These are phyloP conservation scores for Scutellaria baicalensis DNA, from an alignment of 257 asterid species.

Conservation along the genomic window DNA sequence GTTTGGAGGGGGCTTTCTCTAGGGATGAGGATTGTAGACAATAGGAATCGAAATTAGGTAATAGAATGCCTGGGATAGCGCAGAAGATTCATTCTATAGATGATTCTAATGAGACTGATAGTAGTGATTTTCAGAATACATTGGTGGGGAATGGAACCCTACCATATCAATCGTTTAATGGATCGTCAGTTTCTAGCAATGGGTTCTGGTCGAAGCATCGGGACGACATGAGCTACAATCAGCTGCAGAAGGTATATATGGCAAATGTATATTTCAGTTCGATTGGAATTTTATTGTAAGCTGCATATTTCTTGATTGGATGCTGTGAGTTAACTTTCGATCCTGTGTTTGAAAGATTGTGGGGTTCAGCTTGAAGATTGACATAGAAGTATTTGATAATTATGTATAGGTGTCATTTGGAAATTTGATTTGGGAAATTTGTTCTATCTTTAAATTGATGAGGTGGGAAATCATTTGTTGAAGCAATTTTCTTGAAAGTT, in stretches of 20 bases:
- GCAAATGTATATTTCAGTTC: not conserved
- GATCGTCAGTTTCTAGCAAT: constrained; percentile 38
- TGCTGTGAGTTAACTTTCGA: too few relatives aligned
- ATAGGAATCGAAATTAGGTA: constrained; percentile 26
- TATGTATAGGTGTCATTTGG: too few relatives aligned
- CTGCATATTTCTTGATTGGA: too few relatives aligned
- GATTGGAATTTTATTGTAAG: not conserved
- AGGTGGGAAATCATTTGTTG: too few relatives aligned
- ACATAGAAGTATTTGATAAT: too few relatives aligned
- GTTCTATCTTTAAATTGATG: too few relatives aligned
- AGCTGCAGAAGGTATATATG: constrained; percentile 77
- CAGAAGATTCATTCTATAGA: constrained; percentile 35
- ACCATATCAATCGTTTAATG: constrained; percentile 29
- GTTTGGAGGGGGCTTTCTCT: constrained; percentile 15
- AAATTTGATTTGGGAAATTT: too few relatives aligned
- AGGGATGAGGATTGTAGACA: constrained; percentile 39
- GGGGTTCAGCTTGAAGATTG: too few relatives aligned
- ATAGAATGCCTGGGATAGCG: constrained; percentile 76
- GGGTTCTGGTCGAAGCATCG: constrained; percentile 80
- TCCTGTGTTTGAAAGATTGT: too few relatives aligned
- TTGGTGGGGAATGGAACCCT: constrained; percentile 32
- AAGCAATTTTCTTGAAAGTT: too few relatives aligned
- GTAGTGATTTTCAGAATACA: constrained; percentile 22
- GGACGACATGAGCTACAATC: constrained; percentile 59
- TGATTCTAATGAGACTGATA: constrained; percentile 19